Evolutionary conservation across 2,329 filamentous ascomycete species (phyloP), one percentile per base, ranked within the genome.

Genomic region (Thelonectria blattea): DNA sequence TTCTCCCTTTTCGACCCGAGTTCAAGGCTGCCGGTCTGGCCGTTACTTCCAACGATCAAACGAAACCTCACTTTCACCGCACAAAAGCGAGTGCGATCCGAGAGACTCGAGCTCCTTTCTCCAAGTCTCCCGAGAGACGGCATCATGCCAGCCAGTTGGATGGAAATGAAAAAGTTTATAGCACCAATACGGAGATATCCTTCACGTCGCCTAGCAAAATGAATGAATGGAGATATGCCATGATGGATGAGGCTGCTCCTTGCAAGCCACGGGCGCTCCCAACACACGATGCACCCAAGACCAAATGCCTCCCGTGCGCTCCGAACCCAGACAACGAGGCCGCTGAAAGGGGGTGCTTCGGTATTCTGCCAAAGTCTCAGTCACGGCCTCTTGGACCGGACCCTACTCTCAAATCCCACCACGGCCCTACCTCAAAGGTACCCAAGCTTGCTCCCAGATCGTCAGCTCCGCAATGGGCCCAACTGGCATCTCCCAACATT

Each of bases 1-100:
- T 87, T 3, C 68, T 85, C 24, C 84, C 84, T 2, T 87, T 82
- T 66, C 80, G 78, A 48, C 74, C 79, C 4, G 79, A 87, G 61
- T 86, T 88, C 62, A 75, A 74, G 57, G 78, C 78, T 58, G 84
- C 82, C 55, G 83, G 84, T 1, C 75, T 88, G 51, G 83, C 84
- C 2, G 80, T 87, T 1, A 87, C 85, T 11, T 85, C 85, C 37
- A 73, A 72, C 47, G 62, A 75, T 63, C 60, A 84, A 80, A 65
- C 80, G 79, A 71, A 75, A 60, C 18, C 11, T 5, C 20, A 49
- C 17, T 50, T 43, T 47, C 51, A 15, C 1, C 48, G 30, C 32
- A 45, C 61, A 42, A 61, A 60, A 52, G 52, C 63, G 30, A 58
- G 60, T 6, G 63, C 56, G 17, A 37, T 50, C 8, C 63, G 63